Percentiles rank a stretch among this genome's conserved stretches.
Evolutionary conservation across 345 rosid genomes (phyloP).

Genomic region (Triadica sebifera): DNA sequence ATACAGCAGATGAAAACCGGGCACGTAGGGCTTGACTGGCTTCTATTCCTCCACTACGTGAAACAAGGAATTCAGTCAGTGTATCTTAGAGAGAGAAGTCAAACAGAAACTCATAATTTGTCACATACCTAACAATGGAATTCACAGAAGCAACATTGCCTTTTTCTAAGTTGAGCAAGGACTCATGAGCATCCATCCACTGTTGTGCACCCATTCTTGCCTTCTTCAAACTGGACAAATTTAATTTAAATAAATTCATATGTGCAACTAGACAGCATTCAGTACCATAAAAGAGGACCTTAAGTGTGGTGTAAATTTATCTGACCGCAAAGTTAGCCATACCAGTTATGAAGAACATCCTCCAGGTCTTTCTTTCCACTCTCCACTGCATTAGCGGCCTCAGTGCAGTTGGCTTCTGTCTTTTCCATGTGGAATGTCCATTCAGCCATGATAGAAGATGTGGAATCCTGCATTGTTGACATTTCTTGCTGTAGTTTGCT

Average conservation of each 20-base stretch:
- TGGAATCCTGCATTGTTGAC: conserved; percentile 86
- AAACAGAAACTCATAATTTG: conserved; percentile 1
- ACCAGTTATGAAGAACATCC: conserved; percentile 83
- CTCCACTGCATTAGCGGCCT: conserved; percentile 73
- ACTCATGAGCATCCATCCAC: conserved; percentile 88
- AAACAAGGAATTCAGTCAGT: conserved; percentile 4
- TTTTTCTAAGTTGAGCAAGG: conserved; percentile 71
- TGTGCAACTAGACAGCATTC: neutral
- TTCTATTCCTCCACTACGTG: conserved; percentile 67
- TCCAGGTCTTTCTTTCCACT: conserved; percentile 71
- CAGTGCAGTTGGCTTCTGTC: conserved; percentile 65
- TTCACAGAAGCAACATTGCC: conserved; percentile 81
- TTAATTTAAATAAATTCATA: conserved; percentile 23
- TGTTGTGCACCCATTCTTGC: conserved; percentile 73
- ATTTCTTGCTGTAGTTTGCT: conserved; percentile 75
- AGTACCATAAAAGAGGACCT: neutral
- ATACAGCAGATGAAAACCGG: conserved; percentile 70
- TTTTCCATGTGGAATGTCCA: conserved; percentile 81
- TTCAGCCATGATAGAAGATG: conserved; percentile 65
- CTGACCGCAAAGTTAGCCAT: conserved; percentile 18
- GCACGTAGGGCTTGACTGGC: conserved; percentile 61
- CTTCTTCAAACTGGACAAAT: conserved; percentile 62
- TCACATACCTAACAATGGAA: conserved; percentile 76
- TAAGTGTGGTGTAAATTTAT: too few relatives aligned
- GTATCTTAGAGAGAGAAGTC: too few relatives aligned